A percentile compares a stretch with the other conserved stretches of the same genome.
Evolutionary conservation across 805 yeast genomes (phyloP).

Genomic region (Candida tibetensis): DNA sequence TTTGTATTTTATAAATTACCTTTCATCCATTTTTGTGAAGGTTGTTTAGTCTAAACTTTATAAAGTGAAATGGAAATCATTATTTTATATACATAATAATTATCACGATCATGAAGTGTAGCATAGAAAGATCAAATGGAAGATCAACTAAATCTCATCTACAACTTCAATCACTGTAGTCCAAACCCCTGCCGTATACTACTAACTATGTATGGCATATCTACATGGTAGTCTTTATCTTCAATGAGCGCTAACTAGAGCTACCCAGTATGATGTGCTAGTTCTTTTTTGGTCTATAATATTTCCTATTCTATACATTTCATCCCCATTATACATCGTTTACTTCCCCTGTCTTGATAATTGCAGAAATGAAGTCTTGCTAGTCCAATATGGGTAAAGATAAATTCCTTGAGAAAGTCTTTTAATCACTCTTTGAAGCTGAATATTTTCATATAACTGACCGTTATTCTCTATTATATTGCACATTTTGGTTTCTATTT

Average conservation of each 20-base stretch:
- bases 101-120: background rate
- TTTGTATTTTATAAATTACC: constrained; percentile 11
- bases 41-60: constrained; percentile 11
- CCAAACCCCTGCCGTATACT: too few species aligned
- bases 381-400: constrained; percentile 15
- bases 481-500: constrained; percentile 7
- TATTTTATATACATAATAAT: constrained; percentile 7
- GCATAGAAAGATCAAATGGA: too few species aligned
- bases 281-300: too few species aligned
- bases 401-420: constrained; percentile 2
- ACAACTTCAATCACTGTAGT: too few species aligned
- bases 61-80: constrained; percentile 9
- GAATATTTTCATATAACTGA: background rate
- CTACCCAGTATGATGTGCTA: too few species aligned
- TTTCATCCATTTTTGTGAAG: constrained; percentile 5
- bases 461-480: constrained; percentile 2
- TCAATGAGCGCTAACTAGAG: too few species aligned
- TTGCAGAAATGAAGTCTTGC: constrained; percentile 11
- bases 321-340: too few species aligned
- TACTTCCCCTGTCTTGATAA: constrained; percentile 2
- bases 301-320: too few species aligned
- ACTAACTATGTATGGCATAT: too few species aligned
- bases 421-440: constrained; percentile 5
- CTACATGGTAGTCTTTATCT: too few species aligned
- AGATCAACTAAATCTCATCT: constrained; percentile 5